Evolutionary conservation across 208 protist genomes (phyloP), one percentile per base, ranked within the genome.

Genomic region (Acanthamoeba rhysodes): DNA sequence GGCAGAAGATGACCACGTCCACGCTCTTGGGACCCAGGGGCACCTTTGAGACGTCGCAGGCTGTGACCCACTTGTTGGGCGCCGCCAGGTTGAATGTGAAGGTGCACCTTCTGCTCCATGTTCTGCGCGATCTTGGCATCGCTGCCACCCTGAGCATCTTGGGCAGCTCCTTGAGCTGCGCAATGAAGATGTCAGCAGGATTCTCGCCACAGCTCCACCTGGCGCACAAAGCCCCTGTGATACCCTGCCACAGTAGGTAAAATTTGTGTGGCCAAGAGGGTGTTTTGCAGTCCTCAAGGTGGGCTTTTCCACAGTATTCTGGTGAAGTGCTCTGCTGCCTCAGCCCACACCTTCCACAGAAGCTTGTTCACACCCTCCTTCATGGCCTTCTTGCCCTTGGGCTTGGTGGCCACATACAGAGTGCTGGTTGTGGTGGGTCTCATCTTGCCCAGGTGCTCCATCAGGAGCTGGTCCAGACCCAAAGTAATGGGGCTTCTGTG

Each of bases 71-170:
- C 20, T 98, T 96, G 72, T 98, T 98, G 4, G 57, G 57, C 22
- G 98, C 94, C 82, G 96, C 98, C 62, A 99, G 98, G 95, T 99
- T 98, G 93, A 99, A 99, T 57, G 98, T n/a, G n/a, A n/a, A n/a
- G 99, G 95, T 99, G 98, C 9, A 99, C 98, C 7, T 97, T 99
- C 96, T 99, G 98, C 59, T 97, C 97, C 48, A 99, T 95, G 62
- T 72, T 91, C 9, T 97, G 97, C 3, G 98, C 98, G 48, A 99
- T 97, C 90, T 98, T 98, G 22, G 98, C 99, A 41, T 99, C 98
- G 5, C 99, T 98, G 98, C 98, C 45, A 99, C 98, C n/a, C 98
- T 96, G 97, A 98, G 98, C 85, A 94, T 98, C 27, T 82, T 95
- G 2, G 98, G 98, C 90, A 98, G 98, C 94, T 98, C 90, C 34